Conservation (phyloP, 2,329 filamentous ascomycete species). For the Ustilaginoidea virens region DNA sequence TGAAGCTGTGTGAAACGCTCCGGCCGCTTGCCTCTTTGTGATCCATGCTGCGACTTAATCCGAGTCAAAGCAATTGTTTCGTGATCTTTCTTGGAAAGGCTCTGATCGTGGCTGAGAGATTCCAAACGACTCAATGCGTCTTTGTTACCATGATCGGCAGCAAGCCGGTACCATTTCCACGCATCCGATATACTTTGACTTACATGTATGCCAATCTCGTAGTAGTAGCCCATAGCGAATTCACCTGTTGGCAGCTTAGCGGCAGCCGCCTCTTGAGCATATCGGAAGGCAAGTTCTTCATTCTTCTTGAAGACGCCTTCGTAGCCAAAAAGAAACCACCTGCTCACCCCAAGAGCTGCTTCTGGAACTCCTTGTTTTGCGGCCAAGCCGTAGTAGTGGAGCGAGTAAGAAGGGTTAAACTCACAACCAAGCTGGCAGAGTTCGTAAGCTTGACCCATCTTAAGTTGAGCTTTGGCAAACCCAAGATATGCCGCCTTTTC, state of each 20-base stretch:
- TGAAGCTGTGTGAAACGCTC: slow-evolving; percentile 39
- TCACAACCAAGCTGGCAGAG: slow-evolving; percentile 87
- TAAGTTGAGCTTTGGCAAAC: slow-evolving; percentile 90
- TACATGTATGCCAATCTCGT: slow-evolving; percentile 89
- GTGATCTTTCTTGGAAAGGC: slow-evolving; percentile 79
- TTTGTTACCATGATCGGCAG: slow-evolving; percentile 79
- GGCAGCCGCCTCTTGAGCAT: slow-evolving; percentile 73
- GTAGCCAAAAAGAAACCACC: slow-evolving; percentile 95
- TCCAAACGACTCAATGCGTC: slow-evolving; percentile 74
- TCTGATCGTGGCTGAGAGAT: slow-evolving; percentile 67
- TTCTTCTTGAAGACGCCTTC: slow-evolving; percentile 91
- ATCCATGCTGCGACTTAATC: slow-evolving; percentile 71
- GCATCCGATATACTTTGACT: slow-evolving; percentile 72
- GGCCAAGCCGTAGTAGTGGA: slow-evolving; percentile 92
- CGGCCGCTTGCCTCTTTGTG: slow-evolving; percentile 45
- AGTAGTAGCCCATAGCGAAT: slow-evolving; percentile 94
- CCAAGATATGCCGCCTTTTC: slow-evolving; percentile 94
- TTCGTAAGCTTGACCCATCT: slow-evolving; percentile 94
- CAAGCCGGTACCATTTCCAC: slow-evolving; percentile 77
- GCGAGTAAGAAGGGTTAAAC: slow-evolving; percentile 79
- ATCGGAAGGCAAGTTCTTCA: slow-evolving; percentile 81
- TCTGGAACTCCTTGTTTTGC: slow-evolving; percentile 85
- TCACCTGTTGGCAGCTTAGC: slow-evolving; percentile 77
- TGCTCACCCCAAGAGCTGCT: slow-evolving; percentile 89
- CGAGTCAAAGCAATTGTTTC: slow-evolving; percentile 78